Conservation (phyloP, 1,284 basidiomycete species). For the Dichomitus squalens region DNA sequence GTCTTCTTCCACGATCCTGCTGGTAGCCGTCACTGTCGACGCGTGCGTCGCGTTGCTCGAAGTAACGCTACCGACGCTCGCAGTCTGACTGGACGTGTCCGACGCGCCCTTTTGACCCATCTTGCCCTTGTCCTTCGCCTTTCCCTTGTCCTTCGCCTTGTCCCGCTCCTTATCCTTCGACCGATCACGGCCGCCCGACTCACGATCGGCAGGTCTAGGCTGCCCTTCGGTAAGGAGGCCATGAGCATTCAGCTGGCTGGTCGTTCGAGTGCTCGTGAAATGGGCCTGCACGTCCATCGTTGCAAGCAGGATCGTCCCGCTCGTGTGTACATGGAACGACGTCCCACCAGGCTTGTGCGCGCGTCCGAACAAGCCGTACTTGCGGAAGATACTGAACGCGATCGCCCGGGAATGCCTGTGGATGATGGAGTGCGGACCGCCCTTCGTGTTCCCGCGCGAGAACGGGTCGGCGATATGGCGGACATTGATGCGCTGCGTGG, state of each 20-base stretch:
- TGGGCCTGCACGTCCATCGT: slow-evolving; percentile 72
- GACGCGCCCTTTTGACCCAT: slow-evolving; percentile 8
- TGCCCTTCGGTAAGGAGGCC: slow-evolving; percentile 57
- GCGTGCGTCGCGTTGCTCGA: slow-evolving; percentile 9
- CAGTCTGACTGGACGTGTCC: slow-evolving; percentile 28
- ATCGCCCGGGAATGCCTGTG: slow-evolving; percentile 78
- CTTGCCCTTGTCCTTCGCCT: slow-evolving; percentile 9
- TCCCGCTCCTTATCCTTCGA: slow-evolving; percentile 19
- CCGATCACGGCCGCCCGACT: slow-evolving; percentile 10
- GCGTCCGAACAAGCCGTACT: slow-evolving; percentile 46
- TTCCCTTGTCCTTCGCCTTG: slow-evolving; percentile 14
- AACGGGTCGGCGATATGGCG: slow-evolving; percentile 55
- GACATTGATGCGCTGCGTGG: slow-evolving; percentile 68
- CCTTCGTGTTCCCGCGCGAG: slow-evolving; percentile 40
- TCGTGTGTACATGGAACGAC: slow-evolving; percentile 42
- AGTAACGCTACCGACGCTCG: slow-evolving; percentile 27
- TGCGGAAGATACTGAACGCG: slow-evolving; percentile 75
- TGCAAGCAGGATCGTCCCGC: slow-evolving; percentile 61
- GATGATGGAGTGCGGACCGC: slow-evolving; percentile 66
- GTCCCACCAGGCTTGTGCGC: slow-evolving; percentile 19
- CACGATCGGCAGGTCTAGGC: not conserved
- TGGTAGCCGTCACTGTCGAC: not conserved
- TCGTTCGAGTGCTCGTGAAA: slow-evolving; percentile 78
- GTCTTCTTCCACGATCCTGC: slow-evolving; percentile 17
- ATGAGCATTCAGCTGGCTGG: slow-evolving; percentile 65